A percentile compares a stretch with the other conserved stretches of the same genome.
Conservation (phyloP, 1,284 basidiomycete genomes). For the Schizophyllum commune region DNA sequence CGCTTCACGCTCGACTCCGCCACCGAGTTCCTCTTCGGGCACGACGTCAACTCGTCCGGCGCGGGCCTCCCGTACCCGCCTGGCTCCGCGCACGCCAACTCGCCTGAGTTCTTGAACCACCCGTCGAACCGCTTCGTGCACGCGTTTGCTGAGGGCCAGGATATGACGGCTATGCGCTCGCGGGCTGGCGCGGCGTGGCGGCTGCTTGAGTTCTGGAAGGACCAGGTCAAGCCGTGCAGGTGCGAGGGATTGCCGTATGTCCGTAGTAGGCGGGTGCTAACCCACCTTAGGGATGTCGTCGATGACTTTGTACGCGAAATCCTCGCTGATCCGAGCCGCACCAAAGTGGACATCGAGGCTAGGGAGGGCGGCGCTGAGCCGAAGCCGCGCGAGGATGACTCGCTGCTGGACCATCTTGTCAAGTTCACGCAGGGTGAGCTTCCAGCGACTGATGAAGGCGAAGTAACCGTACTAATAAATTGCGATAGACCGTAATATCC, state of each 20-base stretch:
- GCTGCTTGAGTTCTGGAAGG: conserved; percentile 19
- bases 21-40: conserved; percentile 46
- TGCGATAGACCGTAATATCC: conserved; percentile 18
- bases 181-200: conserved; percentile 20
- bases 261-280: conserved; percentile 14
- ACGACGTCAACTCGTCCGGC: conserved; percentile 32
- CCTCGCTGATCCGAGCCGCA: not conserved
- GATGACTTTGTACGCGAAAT: conserved; percentile 29
- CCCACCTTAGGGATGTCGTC: conserved; percentile 25
- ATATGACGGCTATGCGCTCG: conserved; percentile 9
- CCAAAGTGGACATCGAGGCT: conserved; percentile 16
- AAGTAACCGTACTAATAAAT: not conserved
- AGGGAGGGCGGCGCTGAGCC: conserved; percentile 32
- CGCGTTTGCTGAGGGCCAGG: conserved; percentile 19
- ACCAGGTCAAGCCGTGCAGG: conserved; percentile 14
- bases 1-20: conserved; percentile 51
- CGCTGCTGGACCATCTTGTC: conserved; percentile 10
- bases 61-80: conserved; percentile 36
- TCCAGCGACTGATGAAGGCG: not conserved
- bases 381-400: not conserved
- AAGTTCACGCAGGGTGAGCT: conserved; percentile 6
- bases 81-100: conserved; percentile 18
- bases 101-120: conserved; percentile 7
- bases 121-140: conserved; percentile 16
- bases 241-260: conserved; percentile 16